Evolutionary conservation across 1,284 basidiomycete species (phyloP), one percentile per base, ranked within the genome.

Genomic region (Cryptococcus jaspeensis): DNA sequence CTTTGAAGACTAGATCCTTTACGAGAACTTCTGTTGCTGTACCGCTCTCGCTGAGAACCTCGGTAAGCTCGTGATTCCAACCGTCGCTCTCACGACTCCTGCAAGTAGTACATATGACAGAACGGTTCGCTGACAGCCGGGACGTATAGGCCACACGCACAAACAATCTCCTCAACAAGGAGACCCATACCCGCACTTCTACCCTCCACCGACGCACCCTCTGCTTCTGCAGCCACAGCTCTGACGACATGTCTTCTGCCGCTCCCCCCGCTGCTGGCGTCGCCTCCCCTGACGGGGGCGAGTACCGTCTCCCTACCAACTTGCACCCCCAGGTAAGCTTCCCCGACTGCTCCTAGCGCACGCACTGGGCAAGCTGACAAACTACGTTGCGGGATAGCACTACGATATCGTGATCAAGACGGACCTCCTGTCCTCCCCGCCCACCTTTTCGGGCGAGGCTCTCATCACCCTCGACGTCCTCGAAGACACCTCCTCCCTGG

Each of bases 361-460:
- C 22, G 20, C 45, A 51, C n/a, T n/a, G 18, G 12, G 22, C 12
- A 11, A 44, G 40, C 40, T 32, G 28, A 32, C 28, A 9, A 32
- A 5, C 28, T 9, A 32, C 28, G 28, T 5, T 50, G 32, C n/a
- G n/a, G n/a, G n/a, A n/a, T 49, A 66, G 25, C 90, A 94, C 76
- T 97, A 96, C 78, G 89, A 81, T 67, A 77, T 96, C 51, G 87
- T 85, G 48, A 81, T 95, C 77, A 87, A 81, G 73, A 94, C 93
- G 3, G 89, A 95, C 77, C 83, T 97, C 52, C 82, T 88, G 59
- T 82, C 82, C 23, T 81, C 84, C 52, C 82, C 78, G 20, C 71
- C 70, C 20, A 54, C 63, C 20, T 97, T 93, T 72, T 81, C 85
- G 40, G 94, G 94, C 42, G 82, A 88, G 56, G 89, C 87, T 35